Percentiles rank a stretch among this genome's conserved stretches.
Conservation (phyloP, 371 early-diverging fungal genomes). For the Mucor irregularis region DNA sequence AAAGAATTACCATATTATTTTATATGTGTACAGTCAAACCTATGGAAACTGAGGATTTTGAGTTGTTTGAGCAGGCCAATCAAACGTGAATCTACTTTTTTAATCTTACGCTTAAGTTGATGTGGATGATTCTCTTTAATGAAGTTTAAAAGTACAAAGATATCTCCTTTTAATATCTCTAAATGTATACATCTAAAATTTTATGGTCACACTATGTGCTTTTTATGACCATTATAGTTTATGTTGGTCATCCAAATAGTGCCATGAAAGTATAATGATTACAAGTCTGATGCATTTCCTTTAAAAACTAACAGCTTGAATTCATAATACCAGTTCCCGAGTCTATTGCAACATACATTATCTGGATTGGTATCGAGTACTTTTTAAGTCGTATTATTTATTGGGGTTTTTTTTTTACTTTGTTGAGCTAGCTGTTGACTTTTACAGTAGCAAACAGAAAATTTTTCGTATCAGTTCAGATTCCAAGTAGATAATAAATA, state of each 20-base stretch:
- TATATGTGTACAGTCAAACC: no score
- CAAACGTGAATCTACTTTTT: not conserved
- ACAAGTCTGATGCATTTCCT: slow-evolving; percentile 9
- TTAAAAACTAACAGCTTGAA: slow-evolving; percentile 13
- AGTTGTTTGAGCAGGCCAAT: not conserved
- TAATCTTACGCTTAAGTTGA: slow-evolving; percentile 7
- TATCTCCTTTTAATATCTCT: no score
- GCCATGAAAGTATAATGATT: slow-evolving; percentile 9
- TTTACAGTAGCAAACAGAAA: no score
- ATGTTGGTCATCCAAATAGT: no score
- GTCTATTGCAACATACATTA: not conserved
- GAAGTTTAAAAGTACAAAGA: slow-evolving; percentile 12
- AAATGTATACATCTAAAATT: slow-evolving; percentile 3
- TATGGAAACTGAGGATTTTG: no score
- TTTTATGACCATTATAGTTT: no score
- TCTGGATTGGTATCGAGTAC: not conserved
- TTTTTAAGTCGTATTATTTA: not conserved
- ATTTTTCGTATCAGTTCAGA: not conserved
- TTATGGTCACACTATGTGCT: slow-evolving; percentile 3
- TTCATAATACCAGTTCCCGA: slow-evolving; percentile 12
- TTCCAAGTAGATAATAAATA: not conserved
- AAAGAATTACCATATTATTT: no score
- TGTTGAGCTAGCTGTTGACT: not conserved
- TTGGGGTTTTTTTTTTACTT: no score
- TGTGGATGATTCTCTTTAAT: slow-evolving; percentile 14